A percentile compares a stretch with the other conserved stretches of the same genome.
These are phyloP conservation scores for Dactylonectria macrodidyma DNA, from an alignment of 2,329 filamentous ascomycete species.

Conservation along the genomic window DNA sequence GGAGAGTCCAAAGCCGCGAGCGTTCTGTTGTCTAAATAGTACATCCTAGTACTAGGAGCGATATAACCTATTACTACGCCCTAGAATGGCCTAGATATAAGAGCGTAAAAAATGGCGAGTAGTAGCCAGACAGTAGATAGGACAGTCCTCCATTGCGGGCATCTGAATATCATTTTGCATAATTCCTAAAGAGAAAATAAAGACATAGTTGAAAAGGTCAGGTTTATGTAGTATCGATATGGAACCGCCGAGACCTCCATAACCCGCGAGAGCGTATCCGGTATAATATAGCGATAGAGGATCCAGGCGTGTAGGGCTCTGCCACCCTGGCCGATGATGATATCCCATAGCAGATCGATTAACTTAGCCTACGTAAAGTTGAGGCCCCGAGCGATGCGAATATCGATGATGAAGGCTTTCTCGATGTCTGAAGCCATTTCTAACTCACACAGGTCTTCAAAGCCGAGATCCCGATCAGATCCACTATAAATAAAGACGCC, in stretches of 20 bases:
- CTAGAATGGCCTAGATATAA: constrained; percentile 5
- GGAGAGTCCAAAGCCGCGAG: background rate
- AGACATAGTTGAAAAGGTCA: constrained; percentile 7
- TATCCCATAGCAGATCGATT: constrained; percentile 8
- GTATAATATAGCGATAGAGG: constrained; percentile 1
- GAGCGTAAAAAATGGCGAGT: constrained; percentile 1
- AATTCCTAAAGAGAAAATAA: constrained; percentile 6
- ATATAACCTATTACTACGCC: constrained; percentile 5
- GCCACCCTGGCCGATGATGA: constrained; percentile 15
- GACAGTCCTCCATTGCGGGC: background rate
- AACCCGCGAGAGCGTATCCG: constrained; percentile 1
- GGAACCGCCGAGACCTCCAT: constrained; percentile 11
- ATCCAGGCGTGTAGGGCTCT: constrained; percentile 11
- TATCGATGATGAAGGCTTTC: constrained; percentile 11
- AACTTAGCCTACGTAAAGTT: constrained; percentile 11
- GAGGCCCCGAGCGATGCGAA: background rate
- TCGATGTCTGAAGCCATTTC: background rate
- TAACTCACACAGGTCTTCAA: background rate
- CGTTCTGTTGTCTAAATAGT: background rate
- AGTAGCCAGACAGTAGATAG: background rate
- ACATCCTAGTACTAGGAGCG: constrained; percentile 2
- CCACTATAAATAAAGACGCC: background rate
- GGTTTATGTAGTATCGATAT: constrained; percentile 6
- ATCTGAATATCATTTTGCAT: constrained; percentile 1
- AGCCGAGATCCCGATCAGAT: background rate